These are phyloP conservation scores for Perkinsus chesapeaki DNA, from an alignment of 169 alveolate genomes.

Conservation along the genomic window DNA sequence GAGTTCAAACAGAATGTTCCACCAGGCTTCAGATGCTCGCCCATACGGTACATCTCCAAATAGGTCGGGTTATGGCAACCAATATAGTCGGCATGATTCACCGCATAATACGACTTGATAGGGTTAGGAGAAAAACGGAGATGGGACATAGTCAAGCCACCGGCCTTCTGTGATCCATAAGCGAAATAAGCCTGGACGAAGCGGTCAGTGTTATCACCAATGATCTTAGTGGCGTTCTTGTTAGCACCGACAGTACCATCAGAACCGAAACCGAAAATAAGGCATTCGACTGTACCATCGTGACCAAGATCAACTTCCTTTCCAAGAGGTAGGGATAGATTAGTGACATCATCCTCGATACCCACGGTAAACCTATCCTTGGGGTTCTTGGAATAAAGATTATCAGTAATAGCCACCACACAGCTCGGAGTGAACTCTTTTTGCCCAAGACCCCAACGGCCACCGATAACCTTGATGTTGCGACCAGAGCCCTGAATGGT, in stretches of 20 bases:
- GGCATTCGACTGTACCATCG: conserved; percentile 42
- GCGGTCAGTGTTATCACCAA: conserved; percentile 42
- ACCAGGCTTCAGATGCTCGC: conserved; percentile 29
- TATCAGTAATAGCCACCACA: conserved; percentile 43
- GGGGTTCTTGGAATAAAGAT: conserved; percentile 31
- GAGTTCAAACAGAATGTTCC: conserved; percentile 45
- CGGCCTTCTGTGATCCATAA: conserved; percentile 48
- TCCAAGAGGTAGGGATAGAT: conserved; percentile 29
- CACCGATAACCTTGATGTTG: conserved; percentile 27
- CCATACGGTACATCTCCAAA: conserved; percentile 13
- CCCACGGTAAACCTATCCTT: conserved; percentile 49
- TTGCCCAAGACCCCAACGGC: conserved; percentile 46
- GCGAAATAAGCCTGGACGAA: conserved; percentile 49
- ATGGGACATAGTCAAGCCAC: conserved; percentile 49
- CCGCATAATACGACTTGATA: conserved; percentile 37
- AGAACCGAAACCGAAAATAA: conserved; percentile 47
- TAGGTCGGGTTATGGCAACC: conserved; percentile 48
- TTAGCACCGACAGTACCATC: conserved; percentile 56
- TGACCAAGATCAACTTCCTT: conserved; percentile 24
- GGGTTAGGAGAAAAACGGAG: conserved; percentile 48
- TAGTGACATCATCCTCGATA: conserved; percentile 45
- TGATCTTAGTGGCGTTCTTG: conserved; percentile 52
- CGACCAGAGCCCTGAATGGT: conserved; percentile 14
- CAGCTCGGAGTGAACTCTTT: conserved; percentile 49
- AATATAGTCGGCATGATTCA: conserved; percentile 33